Evolutionary conservation across 2,329 filamentous ascomycete genomes (phyloP).

Genomic region (Westerdykella aurantiaca): DNA sequence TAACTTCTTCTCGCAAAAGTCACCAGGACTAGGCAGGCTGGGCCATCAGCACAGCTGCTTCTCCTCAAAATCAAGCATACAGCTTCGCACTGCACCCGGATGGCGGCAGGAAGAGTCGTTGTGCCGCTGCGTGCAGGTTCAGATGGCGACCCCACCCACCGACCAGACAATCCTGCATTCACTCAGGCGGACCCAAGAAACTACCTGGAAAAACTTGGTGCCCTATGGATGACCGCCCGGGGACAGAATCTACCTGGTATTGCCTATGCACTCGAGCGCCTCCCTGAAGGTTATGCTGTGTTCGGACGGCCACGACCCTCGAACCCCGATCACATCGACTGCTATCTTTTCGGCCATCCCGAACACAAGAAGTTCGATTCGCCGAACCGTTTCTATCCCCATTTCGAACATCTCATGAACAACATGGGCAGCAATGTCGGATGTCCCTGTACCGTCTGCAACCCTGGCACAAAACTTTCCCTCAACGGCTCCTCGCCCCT

Average conservation of each 20-base stretch:
- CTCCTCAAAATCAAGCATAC: no score
- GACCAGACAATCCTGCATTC: slow-evolving; percentile 18
- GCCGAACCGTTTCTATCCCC: slow-evolving; percentile 49
- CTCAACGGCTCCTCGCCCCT: background rate
- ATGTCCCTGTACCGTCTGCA: slow-evolving; percentile 50
- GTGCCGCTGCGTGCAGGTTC: slow-evolving; percentile 25
- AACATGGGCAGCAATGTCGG: slow-evolving; percentile 36
- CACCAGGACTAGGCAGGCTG: no score
- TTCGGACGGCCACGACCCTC: slow-evolving; percentile 45
- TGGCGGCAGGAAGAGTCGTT: slow-evolving; percentile 7
- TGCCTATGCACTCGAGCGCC: slow-evolving; percentile 46
- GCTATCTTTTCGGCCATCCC: slow-evolving; percentile 55
- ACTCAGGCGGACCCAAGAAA: slow-evolving; percentile 34
- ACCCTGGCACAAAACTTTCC: slow-evolving; percentile 6
- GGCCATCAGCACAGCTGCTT: no score
- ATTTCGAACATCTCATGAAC: slow-evolving; percentile 54
- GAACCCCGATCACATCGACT: slow-evolving; percentile 43
- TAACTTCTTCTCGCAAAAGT: background rate
- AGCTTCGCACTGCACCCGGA: background rate
- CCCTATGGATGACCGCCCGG: slow-evolving; percentile 44
- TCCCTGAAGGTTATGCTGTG: slow-evolving; percentile 52
- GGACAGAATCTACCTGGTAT: slow-evolving; percentile 34
- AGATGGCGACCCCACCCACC: slow-evolving; percentile 33
- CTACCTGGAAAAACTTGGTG: slow-evolving; percentile 46
- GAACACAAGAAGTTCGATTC: slow-evolving; percentile 49